Evolutionary conservation across 306 rosid genomes (phyloP).

Genomic region (Fragaria nilgerrensis): DNA sequence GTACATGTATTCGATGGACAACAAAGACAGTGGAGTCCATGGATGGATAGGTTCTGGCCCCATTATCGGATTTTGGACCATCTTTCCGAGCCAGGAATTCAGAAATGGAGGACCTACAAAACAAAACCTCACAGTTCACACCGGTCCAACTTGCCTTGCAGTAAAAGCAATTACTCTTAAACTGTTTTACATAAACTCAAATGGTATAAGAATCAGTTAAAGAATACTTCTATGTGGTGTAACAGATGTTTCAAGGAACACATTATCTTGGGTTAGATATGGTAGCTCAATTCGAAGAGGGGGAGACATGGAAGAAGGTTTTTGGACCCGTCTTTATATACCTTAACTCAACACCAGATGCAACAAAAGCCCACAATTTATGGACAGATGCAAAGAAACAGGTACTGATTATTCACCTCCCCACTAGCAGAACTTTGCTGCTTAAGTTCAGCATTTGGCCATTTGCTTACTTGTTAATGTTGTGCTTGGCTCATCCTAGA

Average conservation of each 20-base stretch:
- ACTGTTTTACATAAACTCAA: neutral
- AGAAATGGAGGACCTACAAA: slow-evolving; percentile 49
- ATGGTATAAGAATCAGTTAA: neutral
- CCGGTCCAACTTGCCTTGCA: slow-evolving; percentile 46
- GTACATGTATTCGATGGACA: slow-evolving; percentile 41
- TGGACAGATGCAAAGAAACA: slow-evolving; percentile 44
- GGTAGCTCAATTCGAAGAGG: slow-evolving; percentile 38
- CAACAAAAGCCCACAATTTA: slow-evolving; percentile 34
- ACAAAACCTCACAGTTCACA: slow-evolving; percentile 48
- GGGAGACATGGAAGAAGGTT: slow-evolving; percentile 47
- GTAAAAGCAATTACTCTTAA: slow-evolving; percentile 21
- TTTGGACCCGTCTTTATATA: slow-evolving; percentile 45
- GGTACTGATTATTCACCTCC: slow-evolving; percentile 22
- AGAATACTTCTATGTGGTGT: slow-evolving; percentile 10
- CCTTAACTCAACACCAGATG: slow-evolving; percentile 39
- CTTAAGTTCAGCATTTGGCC: no score
- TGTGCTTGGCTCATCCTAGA: slow-evolving; percentile 26
- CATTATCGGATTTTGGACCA: slow-evolving; percentile 38
- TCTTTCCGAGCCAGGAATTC: slow-evolving; percentile 43
- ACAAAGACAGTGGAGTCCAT: slow-evolving; percentile 45
- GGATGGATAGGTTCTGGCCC: slow-evolving; percentile 54
- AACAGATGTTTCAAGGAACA: slow-evolving; percentile 51
- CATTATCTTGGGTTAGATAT: slow-evolving; percentile 47
- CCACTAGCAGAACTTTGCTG: neutral
- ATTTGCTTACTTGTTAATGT: neutral